Percentiles rank a stretch among this genome's conserved stretches.
Evolutionary conservation across 139 green algal species (phyloP).

Genomic region (Diplosphaera chodatii): DNA sequence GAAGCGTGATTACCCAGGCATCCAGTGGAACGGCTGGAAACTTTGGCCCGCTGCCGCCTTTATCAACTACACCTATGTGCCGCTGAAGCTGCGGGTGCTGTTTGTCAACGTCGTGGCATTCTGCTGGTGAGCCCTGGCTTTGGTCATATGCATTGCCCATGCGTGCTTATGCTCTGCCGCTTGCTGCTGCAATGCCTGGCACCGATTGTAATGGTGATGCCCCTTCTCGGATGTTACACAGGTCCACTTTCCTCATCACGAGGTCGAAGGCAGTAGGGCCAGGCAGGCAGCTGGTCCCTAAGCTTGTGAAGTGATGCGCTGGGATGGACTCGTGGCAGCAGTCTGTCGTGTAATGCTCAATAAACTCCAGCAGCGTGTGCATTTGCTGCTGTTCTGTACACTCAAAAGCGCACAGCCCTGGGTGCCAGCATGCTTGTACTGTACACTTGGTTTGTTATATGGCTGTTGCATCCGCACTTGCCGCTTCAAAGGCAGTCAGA

Average conservation of each 20-base stretch:
- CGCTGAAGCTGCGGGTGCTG: conserved; percentile 62
- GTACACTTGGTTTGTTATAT: no score
- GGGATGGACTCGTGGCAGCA: no score
- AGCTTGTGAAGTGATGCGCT: background rate
- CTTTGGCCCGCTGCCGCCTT: conserved; percentile 56
- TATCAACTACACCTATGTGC: conserved; percentile 71
- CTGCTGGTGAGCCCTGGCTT: conserved; percentile 29
- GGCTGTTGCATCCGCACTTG: no score
- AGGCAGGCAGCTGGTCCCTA: background rate
- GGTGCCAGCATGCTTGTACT: no score
- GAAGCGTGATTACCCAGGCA: conserved; percentile 33
- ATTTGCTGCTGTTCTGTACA: no score
- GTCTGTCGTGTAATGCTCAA: background rate
- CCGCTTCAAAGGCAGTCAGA: no score
- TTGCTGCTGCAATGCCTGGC: no score
- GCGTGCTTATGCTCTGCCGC: no score
- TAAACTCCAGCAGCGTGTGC: no score
- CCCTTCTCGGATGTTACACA: background rate
- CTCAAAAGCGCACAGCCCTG: no score
- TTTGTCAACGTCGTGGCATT: conserved; percentile 62
- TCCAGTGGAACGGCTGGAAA: conserved; percentile 52
- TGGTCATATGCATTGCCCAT: background rate
- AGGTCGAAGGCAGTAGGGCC: conserved; percentile 1
- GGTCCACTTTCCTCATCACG: conserved; percentile 12
- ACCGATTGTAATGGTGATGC: no score